These are phyloP conservation scores for Friedmanniomyces endolithicus DNA, from an alignment of 495 filamentous ascomycete species.

Conservation along the genomic window DNA sequence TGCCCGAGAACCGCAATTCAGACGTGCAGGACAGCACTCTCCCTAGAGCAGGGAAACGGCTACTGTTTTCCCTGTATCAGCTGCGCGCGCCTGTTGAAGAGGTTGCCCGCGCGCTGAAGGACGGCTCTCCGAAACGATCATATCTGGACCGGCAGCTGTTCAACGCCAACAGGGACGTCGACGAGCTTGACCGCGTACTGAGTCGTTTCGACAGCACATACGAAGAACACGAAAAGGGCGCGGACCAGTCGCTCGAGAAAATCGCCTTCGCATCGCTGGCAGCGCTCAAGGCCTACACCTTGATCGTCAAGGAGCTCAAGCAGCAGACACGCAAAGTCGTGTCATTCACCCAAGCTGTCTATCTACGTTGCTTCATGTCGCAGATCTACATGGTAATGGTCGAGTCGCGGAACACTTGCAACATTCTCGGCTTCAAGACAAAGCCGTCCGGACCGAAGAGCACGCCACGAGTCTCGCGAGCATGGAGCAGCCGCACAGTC, in stretches of 20 bases:
- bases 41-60: constrained; percentile 70
- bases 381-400: constrained; percentile 69
- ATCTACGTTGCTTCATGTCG: constrained; percentile 68
- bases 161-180: constrained; percentile 56
- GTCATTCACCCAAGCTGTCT: constrained; percentile 22
- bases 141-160: constrained; percentile 68
- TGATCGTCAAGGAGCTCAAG: constrained; percentile 6
- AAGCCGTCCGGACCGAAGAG: constrained; percentile 13
- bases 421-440: constrained; percentile 30
- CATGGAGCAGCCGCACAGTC: constrained; percentile 15
- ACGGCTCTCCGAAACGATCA: constrained; percentile 53
- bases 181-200: constrained; percentile 14
- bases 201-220: neutral
- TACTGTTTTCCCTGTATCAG: constrained; percentile 74
- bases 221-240: neutral
- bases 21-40: constrained; percentile 45
- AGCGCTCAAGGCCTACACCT: constrained; percentile 8
- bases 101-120: constrained; percentile 42
- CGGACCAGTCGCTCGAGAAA: neutral
- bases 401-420: constrained; percentile 52
- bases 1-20: constrained; percentile 60
- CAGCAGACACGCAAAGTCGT: constrained; percentile 1
- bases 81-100: constrained; percentile 62
- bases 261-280: neutral
- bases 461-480: constrained; percentile 13